A percentile compares a stretch with the other conserved stretches of the same genome.
These are phyloP conservation scores for Kuraishia capsulata DNA, from an alignment of 805 yeast species.

Conservation along the genomic window DNA sequence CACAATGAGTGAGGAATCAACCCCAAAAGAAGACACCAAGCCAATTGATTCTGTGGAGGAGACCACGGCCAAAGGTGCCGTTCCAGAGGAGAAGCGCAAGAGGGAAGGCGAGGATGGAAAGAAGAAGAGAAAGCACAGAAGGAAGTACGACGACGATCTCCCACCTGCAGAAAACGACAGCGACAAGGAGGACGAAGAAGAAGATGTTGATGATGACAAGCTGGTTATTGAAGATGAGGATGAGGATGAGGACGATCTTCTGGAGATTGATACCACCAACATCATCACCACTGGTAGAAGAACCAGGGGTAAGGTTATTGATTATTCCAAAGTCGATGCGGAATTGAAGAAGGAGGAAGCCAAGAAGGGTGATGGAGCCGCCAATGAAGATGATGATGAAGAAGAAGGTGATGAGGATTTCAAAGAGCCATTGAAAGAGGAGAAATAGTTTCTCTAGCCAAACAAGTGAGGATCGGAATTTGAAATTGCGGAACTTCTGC, in stretches of 20 bases:
- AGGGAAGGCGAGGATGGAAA: slow-evolving; percentile 20
- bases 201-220: slow-evolving; percentile 34
- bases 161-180: slow-evolving; percentile 44
- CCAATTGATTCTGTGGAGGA: slow-evolving; percentile 1
- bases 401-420: slow-evolving; percentile 43
- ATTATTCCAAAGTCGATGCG: slow-evolving; percentile 73
- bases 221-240: slow-evolving; percentile 49
- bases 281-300: slow-evolving; percentile 82
- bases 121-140: slow-evolving; percentile 45
- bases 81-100: slow-evolving; percentile 6
- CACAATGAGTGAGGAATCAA: background rate
- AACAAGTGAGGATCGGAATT: no score
- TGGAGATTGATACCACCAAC: slow-evolving; percentile 74
- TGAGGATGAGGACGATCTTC: slow-evolving; percentile 68
- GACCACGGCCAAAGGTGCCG: slow-evolving; percentile 1
- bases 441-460: no score
- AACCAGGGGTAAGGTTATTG: slow-evolving; percentile 84
- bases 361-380: slow-evolving; percentile 28
- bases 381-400: slow-evolving; percentile 30
- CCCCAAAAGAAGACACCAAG: background rate
- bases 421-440: slow-evolving; percentile 27
- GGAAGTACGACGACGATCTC: slow-evolving; percentile 46
- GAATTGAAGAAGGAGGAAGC: slow-evolving; percentile 47
- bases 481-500: no score
- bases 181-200: slow-evolving; percentile 30